A percentile compares a stretch with the other conserved stretches of the same genome.
These are phyloP conservation scores for Solanum ossicruentum DNA, from an alignment of 257 asterid species.

Conservation along the genomic window DNA sequence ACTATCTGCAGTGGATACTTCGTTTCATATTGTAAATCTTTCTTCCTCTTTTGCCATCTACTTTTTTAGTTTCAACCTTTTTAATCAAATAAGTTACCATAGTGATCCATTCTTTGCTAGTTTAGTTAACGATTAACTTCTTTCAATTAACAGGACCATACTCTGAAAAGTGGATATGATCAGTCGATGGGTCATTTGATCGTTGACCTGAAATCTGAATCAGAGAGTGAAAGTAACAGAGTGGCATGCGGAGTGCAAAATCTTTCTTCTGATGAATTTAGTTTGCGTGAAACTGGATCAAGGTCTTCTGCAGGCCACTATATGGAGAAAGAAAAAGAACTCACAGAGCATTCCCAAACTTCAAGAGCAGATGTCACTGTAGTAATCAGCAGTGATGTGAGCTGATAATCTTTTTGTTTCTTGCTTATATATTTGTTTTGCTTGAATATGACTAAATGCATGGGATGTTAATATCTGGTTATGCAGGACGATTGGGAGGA, in stretches of 20 bases:
- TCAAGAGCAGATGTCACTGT: neutral
- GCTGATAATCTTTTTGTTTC: neutral
- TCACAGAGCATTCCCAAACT: neutral
- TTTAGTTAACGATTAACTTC: neutral
- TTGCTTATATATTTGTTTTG: neutral
- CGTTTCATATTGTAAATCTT: neutral
- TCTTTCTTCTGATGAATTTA: neutral
- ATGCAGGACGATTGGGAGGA: conserved; percentile 1
- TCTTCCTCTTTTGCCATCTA: neutral
- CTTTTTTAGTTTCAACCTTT: neutral
- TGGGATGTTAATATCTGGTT: neutral
- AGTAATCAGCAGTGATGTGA: conserved; percentile 2
- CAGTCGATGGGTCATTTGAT: neutral
- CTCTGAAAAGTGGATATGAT: neutral
- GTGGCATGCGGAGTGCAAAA: neutral
- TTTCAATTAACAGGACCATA: neutral
- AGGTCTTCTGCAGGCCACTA: neutral
- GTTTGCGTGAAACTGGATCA: neutral
- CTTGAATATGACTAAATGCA: neutral
- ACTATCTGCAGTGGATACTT: neutral
- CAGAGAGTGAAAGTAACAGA: neutral
- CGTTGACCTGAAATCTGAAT: neutral
- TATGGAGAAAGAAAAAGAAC: neutral
- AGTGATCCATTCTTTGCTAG: neutral
- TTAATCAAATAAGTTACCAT: neutral